Conservation (phyloP, 1,139 yeast species). For the Yamadazyma diddensiae region DNA sequence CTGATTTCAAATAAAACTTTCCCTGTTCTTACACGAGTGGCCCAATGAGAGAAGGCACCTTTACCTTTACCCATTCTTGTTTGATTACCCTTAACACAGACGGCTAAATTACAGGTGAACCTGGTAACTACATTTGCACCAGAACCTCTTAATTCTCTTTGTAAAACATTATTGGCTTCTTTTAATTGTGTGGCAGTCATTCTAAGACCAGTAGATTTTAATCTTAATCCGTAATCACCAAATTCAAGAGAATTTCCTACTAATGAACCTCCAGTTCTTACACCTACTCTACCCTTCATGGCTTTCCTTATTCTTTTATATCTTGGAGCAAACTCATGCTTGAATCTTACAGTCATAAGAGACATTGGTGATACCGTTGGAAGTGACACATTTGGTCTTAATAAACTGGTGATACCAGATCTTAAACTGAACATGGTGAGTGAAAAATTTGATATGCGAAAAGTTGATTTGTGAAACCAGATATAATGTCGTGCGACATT, state of each 20-base stretch:
- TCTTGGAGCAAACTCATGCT: slow-evolving; percentile 88
- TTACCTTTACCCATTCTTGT: slow-evolving; percentile 99
- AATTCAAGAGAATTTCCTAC: slow-evolving; percentile 81
- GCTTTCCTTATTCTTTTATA: slow-evolving; percentile 72
- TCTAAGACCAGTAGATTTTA: slow-evolving; percentile 82
- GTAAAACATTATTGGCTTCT: slow-evolving; percentile 85
- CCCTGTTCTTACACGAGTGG: slow-evolving; percentile 93
- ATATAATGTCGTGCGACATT: background rate
- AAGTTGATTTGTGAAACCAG: background rate
- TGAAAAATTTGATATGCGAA: slow-evolving; percentile 4
- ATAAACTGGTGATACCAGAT: too few species aligned
- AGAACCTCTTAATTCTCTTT: slow-evolving; percentile 75
- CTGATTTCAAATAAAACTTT: slow-evolving; percentile 83
- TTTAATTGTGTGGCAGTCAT: slow-evolving; percentile 86
- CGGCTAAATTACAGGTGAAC: slow-evolving; percentile 81
- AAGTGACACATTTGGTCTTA: too few species aligned
- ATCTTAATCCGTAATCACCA: slow-evolving; percentile 84
- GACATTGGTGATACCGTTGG: too few species aligned
- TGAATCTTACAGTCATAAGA: slow-evolving; percentile 40
- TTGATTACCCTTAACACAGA: slow-evolving; percentile 95
- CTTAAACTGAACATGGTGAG: slow-evolving; percentile 6
- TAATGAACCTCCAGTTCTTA: slow-evolving; percentile 90
- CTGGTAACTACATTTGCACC: slow-evolving; percentile 75
- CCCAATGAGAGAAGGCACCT: slow-evolving; percentile 98
- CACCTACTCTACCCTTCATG: slow-evolving; percentile 92